A percentile compares a stretch with the other conserved stretches of the same genome.
phyloP scores from a whole-genome alignment of 495 filamentous ascomycete species.

The Penicillium odoratum region DNA sequence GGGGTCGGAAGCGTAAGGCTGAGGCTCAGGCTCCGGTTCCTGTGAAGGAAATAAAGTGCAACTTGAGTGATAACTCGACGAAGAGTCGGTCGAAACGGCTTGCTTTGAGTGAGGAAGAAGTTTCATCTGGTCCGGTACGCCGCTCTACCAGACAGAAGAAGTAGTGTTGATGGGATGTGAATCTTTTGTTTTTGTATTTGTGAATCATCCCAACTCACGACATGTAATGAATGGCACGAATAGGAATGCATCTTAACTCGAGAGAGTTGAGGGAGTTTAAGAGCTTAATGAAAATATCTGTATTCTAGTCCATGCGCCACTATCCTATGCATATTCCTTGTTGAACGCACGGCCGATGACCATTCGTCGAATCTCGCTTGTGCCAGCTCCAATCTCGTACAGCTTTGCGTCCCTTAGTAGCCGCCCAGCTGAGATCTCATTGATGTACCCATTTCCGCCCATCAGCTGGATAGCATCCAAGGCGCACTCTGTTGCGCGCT shows the following conservation, averaged over 20 bases:
- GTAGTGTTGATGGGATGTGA: slow-evolving; percentile 3
- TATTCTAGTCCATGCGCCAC: not conserved
- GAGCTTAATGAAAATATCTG: not conserved
- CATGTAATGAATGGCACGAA: slow-evolving; percentile 12
- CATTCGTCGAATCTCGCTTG: slow-evolving; percentile 89
- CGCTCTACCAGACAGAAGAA: slow-evolving; percentile 34
- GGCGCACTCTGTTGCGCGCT: slow-evolving; percentile 85
- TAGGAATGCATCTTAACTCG: slow-evolving; percentile 2
- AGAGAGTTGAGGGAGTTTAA: not conserved
- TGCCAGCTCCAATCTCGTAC: slow-evolving; percentile 97
- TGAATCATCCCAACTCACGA: slow-evolving; percentile 4
- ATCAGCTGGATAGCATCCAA: slow-evolving; percentile 92
- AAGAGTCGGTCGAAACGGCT: slow-evolving; percentile 31
- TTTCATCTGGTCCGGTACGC: slow-evolving; percentile 29
- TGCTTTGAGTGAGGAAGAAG: slow-evolving; percentile 20
- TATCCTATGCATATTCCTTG: slow-evolving; percentile 65
- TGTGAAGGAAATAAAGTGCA: slow-evolving; percentile 9
- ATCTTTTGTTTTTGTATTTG: not conserved
- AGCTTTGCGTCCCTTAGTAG: slow-evolving; percentile 84
- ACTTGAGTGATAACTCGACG: slow-evolving; percentile 2
- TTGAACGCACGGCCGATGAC: slow-evolving; percentile 95
- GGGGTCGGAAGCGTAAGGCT: slow-evolving; percentile 42
- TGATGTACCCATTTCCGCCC: slow-evolving; percentile 94
- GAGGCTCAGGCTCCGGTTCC: slow-evolving; percentile 19
- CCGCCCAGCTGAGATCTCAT: slow-evolving; percentile 88